Evolutionary conservation across 2,329 filamentous ascomycete species (phyloP).

Genomic region (Cercospora sojina): DNA sequence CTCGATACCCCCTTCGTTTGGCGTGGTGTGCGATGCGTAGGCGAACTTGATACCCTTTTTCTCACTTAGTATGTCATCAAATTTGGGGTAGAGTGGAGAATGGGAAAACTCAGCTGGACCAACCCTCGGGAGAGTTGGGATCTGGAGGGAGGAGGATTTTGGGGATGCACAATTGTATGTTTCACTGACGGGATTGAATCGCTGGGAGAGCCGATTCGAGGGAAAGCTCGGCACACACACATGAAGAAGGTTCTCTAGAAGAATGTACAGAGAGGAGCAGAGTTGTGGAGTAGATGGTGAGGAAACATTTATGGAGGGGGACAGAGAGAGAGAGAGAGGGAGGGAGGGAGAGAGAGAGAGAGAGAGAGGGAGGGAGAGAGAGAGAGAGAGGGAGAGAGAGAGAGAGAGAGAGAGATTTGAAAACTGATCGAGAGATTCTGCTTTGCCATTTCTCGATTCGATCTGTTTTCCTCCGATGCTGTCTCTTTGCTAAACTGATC

Average conservation of each 20-base stretch:
- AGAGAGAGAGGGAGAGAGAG: background rate
- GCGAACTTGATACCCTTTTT: constrained; percentile 6
- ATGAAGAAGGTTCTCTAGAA: background rate
- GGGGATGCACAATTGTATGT: background rate
- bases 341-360: background rate
- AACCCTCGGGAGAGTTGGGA: background rate
- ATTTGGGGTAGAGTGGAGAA: background rate
- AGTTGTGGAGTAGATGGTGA: background rate
- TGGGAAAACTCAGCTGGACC: background rate
- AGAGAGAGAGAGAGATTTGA: no score
- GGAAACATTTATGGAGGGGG: background rate
- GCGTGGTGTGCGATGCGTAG: constrained; percentile 12
- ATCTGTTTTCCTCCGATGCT: background rate
- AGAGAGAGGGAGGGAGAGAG: background rate
- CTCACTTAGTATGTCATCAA: background rate
- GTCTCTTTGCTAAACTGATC: background rate
- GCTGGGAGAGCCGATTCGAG: background rate
- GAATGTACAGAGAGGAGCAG: background rate
- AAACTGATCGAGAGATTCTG: no score
- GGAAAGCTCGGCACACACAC: background rate
- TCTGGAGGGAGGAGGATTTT: background rate
- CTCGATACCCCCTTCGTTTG: constrained; percentile 15
- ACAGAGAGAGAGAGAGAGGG: background rate
- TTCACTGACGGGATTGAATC: background rate
- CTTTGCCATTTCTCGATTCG: no score